phyloP scores from a whole-genome alignment of 345 rosid species.

The Rhizophora apiculata region DNA sequence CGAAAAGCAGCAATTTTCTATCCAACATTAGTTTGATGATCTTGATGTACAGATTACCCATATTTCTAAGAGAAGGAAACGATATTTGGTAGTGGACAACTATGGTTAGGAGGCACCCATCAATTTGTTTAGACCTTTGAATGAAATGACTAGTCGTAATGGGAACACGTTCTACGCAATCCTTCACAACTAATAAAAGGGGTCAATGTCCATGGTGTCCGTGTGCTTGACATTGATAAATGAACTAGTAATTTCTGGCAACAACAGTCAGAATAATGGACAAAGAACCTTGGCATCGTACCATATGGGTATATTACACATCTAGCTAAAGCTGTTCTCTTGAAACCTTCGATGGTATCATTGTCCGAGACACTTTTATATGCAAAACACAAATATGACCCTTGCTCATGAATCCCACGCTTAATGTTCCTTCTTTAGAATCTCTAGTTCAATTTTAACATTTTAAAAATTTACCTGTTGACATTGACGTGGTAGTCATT shows the following conservation, averaged over 20 bases:
- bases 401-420: slow-evolving; percentile 18
- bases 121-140: too few relatives aligned
- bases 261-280: not conserved
- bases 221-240: too few relatives aligned
- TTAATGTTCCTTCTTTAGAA: not conserved
- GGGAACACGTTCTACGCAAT: not conserved
- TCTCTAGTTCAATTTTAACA: not conserved
- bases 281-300: slow-evolving; percentile 8
- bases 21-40: not conserved
- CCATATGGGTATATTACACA: too few relatives aligned
- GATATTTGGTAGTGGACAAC: not conserved
- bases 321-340: too few relatives aligned
- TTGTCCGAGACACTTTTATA: slow-evolving; percentile 19
- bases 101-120: not conserved
- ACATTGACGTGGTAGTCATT: not conserved
- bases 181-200: not conserved
- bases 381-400: slow-evolving; percentile 28
- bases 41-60: slow-evolving; percentile 21
- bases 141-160: too few relatives aligned
- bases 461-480: not conserved
- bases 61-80: not conserved
- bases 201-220: not conserved
- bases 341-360: not conserved
- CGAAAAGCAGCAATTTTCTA: not conserved
- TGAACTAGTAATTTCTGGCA: too few relatives aligned